A percentile compares a stretch with the other conserved stretches of the same genome.
These are phyloP conservation scores for Pseudocercospora pini-densiflorae DNA, from an alignment of 2,329 filamentous ascomycete species.

Conservation along the genomic window DNA sequence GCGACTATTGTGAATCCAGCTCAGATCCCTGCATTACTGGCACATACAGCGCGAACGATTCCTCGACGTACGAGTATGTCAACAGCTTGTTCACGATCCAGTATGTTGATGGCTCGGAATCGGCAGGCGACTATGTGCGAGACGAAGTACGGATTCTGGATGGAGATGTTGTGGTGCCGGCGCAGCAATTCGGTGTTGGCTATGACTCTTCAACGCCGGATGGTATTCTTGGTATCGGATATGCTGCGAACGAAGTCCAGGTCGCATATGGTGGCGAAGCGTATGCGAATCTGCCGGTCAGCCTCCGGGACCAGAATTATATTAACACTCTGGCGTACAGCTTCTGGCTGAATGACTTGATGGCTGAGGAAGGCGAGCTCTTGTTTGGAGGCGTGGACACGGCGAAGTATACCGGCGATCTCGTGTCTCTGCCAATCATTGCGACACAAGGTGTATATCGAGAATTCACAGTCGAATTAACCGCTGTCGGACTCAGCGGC, in stretches of 20 bases:
- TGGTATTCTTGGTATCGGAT: conserved; percentile 86
- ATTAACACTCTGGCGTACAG: conserved; percentile 70
- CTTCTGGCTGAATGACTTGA: conserved; percentile 64
- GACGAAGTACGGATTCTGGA: conserved; percentile 67
- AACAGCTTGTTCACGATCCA: conserved; percentile 81
- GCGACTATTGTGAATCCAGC: conserved; percentile 58
- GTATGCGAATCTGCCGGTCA: conserved; percentile 68
- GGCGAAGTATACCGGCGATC: conserved; percentile 68
- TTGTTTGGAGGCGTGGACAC: conserved; percentile 83
- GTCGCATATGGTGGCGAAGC: conserved; percentile 59
- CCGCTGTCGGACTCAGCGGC: conserved; percentile 50
- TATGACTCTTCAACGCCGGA: conserved; percentile 63
- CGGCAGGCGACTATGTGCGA: conserved; percentile 76
- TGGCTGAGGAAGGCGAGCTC: conserved; percentile 69
- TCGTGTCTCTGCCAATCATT: conserved; percentile 66
- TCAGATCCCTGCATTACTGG: conserved; percentile 64
- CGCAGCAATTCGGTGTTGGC: conserved; percentile 74
- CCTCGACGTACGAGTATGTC: conserved; percentile 75
- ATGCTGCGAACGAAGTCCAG: conserved; percentile 75
- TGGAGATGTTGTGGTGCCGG: conserved; percentile 56
- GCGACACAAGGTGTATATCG: conserved; percentile 53
- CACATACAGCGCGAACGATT: conserved; percentile 70
- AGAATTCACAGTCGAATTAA: conserved; percentile 56
- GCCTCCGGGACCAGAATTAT: conserved; percentile 65
- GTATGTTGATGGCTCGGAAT: conserved; percentile 80